Evolutionary conservation across 805 yeast genomes (phyloP).

Genomic region (Saccharomycopsis sp.): DNA sequence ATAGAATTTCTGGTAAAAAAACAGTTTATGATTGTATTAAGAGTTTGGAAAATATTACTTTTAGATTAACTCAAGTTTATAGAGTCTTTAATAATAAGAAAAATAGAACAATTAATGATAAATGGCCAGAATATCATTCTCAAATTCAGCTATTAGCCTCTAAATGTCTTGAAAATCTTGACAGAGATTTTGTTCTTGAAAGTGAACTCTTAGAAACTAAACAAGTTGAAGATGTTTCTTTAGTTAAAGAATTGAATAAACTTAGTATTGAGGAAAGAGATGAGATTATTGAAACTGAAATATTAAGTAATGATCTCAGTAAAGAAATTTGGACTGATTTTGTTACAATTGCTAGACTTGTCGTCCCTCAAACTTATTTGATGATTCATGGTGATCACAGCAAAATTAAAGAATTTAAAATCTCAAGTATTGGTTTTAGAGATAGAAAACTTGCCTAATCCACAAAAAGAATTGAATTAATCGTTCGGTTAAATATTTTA

Average conservation of each 20-base stretch:
- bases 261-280: not conserved
- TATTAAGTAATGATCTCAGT: not conserved
- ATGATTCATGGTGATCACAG: not conserved
- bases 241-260: not conserved
- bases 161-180: not conserved
- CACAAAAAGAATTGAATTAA: too few species aligned
- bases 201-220: not conserved
- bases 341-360: not conserved
- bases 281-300: not conserved
- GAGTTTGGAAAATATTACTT: not conserved
- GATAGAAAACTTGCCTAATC: too few species aligned
- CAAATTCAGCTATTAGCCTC: not conserved
- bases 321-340: not conserved
- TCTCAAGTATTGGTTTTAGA: too few species aligned
- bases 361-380: not conserved
- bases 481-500: too few species aligned
- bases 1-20: not conserved
- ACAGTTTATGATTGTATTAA: not conserved
- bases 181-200: slow-evolving; percentile 1
- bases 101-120: not conserved
- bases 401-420: not conserved
- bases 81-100: not conserved
- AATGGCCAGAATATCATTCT: not conserved
- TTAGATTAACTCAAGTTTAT: not conserved
- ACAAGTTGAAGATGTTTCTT: not conserved